These are phyloP conservation scores for Sporormia fimetaria DNA, from an alignment of 495 filamentous ascomycete genomes.

Conservation along the genomic window DNA sequence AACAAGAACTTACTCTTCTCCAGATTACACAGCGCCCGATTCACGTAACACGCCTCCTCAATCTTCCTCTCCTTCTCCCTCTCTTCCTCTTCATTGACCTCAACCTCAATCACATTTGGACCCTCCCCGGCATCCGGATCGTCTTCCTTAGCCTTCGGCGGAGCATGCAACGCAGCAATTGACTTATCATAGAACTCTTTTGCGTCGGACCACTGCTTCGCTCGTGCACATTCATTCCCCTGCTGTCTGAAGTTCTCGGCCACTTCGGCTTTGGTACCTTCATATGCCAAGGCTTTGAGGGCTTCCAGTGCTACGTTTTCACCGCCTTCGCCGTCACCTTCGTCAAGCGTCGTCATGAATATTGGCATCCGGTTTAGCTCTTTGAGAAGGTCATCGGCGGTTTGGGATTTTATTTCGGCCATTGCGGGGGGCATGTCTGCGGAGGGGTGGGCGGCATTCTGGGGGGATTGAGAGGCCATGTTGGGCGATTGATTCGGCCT, in stretches of 20 bases:
- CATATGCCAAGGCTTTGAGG: slow-evolving; percentile 77
- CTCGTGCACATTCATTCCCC: slow-evolving; percentile 75
- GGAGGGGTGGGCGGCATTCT: slow-evolving; percentile 6
- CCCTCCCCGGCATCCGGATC: slow-evolving; percentile 29
- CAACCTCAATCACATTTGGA: slow-evolving; percentile 36
- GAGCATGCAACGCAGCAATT: slow-evolving; percentile 51
- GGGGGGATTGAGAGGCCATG: slow-evolving; percentile 3
- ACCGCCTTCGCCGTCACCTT: slow-evolving; percentile 41
- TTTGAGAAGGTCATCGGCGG: slow-evolving; percentile 56
- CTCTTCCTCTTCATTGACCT: slow-evolving; percentile 38
- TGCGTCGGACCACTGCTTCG: slow-evolving; percentile 67
- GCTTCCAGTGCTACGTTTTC: slow-evolving; percentile 75
- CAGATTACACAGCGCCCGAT: slow-evolving; percentile 79
- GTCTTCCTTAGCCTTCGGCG: slow-evolving; percentile 36
- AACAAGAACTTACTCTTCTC: slow-evolving; percentile 45
- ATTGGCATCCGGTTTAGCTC: slow-evolving; percentile 75
- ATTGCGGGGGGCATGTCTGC: slow-evolving; percentile 46
- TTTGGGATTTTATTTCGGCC: slow-evolving; percentile 48
- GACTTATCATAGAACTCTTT: slow-evolving; percentile 86
- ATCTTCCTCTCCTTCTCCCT: slow-evolving; percentile 44
- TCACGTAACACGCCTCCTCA: slow-evolving; percentile 68
- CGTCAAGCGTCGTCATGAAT: slow-evolving; percentile 89
- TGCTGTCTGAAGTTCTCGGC: slow-evolving; percentile 69
- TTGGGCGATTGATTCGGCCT: neutral
- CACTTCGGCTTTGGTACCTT: slow-evolving; percentile 77